Base-by-base conservation (phyloP, 306 rosid genomes). In the Rosa multiflora region DNA sequence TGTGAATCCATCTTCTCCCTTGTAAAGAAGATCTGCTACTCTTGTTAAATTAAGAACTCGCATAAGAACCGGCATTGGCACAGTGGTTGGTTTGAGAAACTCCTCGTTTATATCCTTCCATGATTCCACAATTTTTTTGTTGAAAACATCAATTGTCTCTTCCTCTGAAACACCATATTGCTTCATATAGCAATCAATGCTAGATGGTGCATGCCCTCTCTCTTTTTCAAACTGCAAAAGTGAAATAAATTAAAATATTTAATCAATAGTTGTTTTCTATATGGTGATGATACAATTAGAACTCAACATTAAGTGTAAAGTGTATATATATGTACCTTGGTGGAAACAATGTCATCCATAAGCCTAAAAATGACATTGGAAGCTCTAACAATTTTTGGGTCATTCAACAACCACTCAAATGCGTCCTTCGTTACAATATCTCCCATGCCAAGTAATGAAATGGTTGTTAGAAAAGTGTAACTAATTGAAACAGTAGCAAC, bases 191-290 rank as follows among this genome's bases (percentile, higher is more conserved):
- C 59, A 53, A 17, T 53, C 59, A 53, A 53, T 20, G 21, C 59
- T 53, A 20, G 59, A 53, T 17, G 21, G 8, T 17, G 21, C 39
- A 49, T 80, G 76, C 6, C 14, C 61, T 43, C 79, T 74, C 21
- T 51, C 51, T 80, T 49, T 67, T 42, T 80, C 83, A 58, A 75
- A 68, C 79, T 80, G 42, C 62, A 12, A 17, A 48, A 23, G 6
- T 10, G 0, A 18, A 47, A 44, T 8, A 18, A 70, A 7, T 6
- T 5, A 18, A 53, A 53, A 53, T 15, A 53, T 2, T 53, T 5
- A 53, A 1, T 17, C 21, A 17, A 32, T 32, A 17, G 9, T 5
- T 15, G 58, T 52, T 14, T 17, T 5, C n/a, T 4, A 17, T 17
- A 5, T 0, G 18, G 21, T 15, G 1, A 4, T 5, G 8, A 1